Evolutionary conservation across 1,139 yeast genomes (phyloP).

Genomic region (Williopsis jadinii): DNA sequence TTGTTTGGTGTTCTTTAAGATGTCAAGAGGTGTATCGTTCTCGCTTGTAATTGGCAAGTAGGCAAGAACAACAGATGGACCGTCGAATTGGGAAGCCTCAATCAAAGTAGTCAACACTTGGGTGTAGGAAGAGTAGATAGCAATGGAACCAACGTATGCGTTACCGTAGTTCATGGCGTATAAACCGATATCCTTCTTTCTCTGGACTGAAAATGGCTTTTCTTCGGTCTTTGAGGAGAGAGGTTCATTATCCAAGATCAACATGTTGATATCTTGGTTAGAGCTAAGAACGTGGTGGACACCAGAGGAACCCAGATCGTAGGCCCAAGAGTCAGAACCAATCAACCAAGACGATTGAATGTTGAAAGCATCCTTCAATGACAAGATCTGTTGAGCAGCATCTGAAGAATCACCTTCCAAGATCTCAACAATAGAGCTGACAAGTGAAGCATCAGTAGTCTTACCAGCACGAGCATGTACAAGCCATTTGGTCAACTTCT

Average conservation of each 20-base stretch:
- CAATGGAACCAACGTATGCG: constrained; percentile 90
- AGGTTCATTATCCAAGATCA: constrained; percentile 91
- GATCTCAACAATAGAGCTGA: constrained; percentile 49
- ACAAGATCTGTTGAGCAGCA: constrained; percentile 39
- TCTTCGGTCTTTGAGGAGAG: constrained; percentile 31
- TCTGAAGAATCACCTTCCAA: constrained; percentile 25
- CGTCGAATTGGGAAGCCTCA: constrained; percentile 82
- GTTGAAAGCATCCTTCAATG: constrained; percentile 37
- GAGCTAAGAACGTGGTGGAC: constrained; percentile 79
- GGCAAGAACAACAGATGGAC: constrained; percentile 89
- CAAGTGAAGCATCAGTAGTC: constrained; percentile 52
- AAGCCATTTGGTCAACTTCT: constrained; percentile 65
- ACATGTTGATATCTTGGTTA: constrained; percentile 72
- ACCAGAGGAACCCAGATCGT: constrained; percentile 88
- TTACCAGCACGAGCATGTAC: constrained; percentile 32
- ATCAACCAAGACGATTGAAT: constrained; percentile 68
- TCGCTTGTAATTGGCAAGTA: constrained; percentile 74
- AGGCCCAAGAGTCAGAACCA: constrained; percentile 95
- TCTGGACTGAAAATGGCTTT: constrained; percentile 29
- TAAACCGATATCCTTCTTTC: constrained; percentile 90
- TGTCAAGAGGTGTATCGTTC: constrained; percentile 60
- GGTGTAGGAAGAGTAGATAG: constrained; percentile 88
- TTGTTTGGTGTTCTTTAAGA: constrained; percentile 78
- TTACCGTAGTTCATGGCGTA: constrained; percentile 94
- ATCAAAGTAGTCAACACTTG: constrained; percentile 83